Base-by-base conservation (phyloP, 495 filamentous ascomycete species). In the Sordaria brevicollis region DNA sequence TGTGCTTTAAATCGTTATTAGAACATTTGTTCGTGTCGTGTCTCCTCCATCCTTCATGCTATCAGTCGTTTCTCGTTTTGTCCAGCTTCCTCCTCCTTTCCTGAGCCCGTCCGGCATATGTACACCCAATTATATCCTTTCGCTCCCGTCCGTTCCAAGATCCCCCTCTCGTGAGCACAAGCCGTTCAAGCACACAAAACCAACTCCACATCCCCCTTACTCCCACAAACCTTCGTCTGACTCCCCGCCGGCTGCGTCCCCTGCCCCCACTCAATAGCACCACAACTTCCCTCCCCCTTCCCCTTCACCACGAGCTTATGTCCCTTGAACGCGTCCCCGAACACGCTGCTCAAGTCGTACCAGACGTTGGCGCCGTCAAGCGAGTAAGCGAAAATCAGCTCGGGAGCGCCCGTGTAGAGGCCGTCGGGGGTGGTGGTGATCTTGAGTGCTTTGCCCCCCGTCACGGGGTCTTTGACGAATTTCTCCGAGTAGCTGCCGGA, bases 291-390 rank as follows among this genome's bases (percentile, higher is more conserved):
- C 11, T 85, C 76, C 1, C 74, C 75, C 39, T 83, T 83, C 6
- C 49, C 49, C 3, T 75, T 70, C 15, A 86, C 79, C 5, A 71
- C 74, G 17, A 89, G 33, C 29, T 79, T 74, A 5, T 78, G 71
- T 7, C 85, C 86, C n/a, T 76, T 76, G 71, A 89, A 88, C 9
- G 84, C 78, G 67, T 86, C 82, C 6, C 87, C 87, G 41, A 86
- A 88, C 41, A 88, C 84, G 70, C 82, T 79, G 62, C 79, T 83
- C 68, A 89, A 76, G 68, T 88, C 87, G 70, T 88, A 89, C 83
- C 82, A 89, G 65, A 88, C 73, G 17, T 76, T 75, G 69, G 38
- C 74, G 66, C 80, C 80, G 66, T 86, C 83, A 35, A 89, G 79
- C 65, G 81, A 82, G 74, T 87, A 88, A 7, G 85, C 83, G 72